Base-by-base conservation (phyloP, 345 rosid genomes). In the Acer saccharum region DNA sequence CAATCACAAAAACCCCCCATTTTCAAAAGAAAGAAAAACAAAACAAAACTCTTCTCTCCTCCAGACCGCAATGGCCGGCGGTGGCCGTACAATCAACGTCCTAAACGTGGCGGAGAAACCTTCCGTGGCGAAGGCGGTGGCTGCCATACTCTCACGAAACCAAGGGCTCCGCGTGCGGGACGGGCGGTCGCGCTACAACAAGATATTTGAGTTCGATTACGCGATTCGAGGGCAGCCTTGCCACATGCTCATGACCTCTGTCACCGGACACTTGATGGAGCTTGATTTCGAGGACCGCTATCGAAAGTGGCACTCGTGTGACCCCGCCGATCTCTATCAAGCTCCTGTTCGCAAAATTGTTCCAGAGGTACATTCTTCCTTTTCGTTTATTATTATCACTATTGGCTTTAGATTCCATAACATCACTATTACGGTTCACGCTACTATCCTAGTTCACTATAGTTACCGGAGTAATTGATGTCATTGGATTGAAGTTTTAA, bases 21-120 rank as follows among this genome's bases (percentile, higher is more conserved):
- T 43, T 72, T 13, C 17, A 76, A 72, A 39, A 65, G 75, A 74
- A 68, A 67, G 68, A 17, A 50, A 25, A 29, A 29, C 32, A 29
- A 29, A 17, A 5, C 44, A 5, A 41, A 41, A 41, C 44, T 69
- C 23, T 41, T 52, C 41, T 55, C 72, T 27, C 62, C 77, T 3
- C 35, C 68, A 78, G 76, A 54, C 66, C 10, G 58, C 74, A 71
- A 89, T 89, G 92, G 80, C 91, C 46, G 82, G 89, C 46, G 88
- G 88, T 44, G 86, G 91, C 76, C 84, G 90, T 1, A 77, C 88
- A 74, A 86, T 91, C 68, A 85, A 82, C 39, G 97, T 91, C 23
- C 76, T 95, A 67, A 95, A 90, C 71, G 99, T 95, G 85, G 99
- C 99, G 81, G 99, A 95, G 91, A 95, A 95, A 85, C 99, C 99